phyloP scores from a whole-genome alignment of 2,329 filamentous ascomycete genomes.

The Pseudocercospora cruenta region DNA sequence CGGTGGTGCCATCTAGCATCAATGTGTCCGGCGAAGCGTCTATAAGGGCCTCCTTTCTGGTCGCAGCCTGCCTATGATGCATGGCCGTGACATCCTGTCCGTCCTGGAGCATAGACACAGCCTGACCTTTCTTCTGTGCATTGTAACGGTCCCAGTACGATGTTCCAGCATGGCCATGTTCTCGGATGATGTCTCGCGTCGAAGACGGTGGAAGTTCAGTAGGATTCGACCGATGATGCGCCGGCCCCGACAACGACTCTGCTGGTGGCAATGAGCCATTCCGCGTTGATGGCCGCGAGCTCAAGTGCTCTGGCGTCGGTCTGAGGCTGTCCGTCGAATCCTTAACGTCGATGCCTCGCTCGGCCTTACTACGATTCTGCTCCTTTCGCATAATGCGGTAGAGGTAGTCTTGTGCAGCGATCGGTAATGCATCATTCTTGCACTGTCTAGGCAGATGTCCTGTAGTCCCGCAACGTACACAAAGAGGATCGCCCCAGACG shows the following conservation, averaged over 20 bases:
- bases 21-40: not conserved
- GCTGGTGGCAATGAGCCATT: not conserved
- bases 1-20: not conserved
- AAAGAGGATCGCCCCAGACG: constrained; percentile 28
- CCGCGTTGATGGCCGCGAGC: not conserved
- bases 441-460: constrained; percentile 28
- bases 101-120: not conserved
- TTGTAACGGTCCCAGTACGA: constrained; percentile 18
- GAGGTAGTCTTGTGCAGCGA: constrained; percentile 21
- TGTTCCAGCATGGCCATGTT: not conserved
- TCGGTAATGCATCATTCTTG: constrained; percentile 9
- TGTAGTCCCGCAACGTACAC: constrained; percentile 22
- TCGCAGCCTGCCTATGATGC: not conserved
- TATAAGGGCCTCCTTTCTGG: not conserved
- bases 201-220: not conserved
- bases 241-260: not conserved
- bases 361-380: constrained; percentile 23
- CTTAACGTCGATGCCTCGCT: constrained; percentile 8
- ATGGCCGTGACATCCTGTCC: not conserved
- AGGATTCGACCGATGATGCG: not conserved
- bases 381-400: constrained; percentile 19
- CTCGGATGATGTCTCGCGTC: not conserved
- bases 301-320: constrained; percentile 2
- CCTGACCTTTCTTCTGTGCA: constrained; percentile 9
- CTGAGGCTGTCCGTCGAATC: constrained; percentile 1